Evolutionary conservation across 495 filamentous ascomycete species (phyloP), one percentile per base, ranked within the genome.

Genomic region (Sporormia fimetaria): DNA sequence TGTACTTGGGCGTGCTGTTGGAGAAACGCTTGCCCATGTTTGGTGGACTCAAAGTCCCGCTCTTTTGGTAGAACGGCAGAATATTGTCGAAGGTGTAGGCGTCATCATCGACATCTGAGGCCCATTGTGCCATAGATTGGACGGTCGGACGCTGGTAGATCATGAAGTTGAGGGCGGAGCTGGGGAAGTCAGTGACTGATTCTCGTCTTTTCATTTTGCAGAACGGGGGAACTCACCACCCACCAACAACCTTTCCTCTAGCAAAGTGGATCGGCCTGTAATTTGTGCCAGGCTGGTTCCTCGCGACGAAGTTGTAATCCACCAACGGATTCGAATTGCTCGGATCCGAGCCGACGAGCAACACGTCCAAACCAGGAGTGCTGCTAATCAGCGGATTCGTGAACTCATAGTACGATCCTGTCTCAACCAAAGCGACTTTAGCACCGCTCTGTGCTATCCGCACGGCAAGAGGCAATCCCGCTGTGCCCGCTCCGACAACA

Each of bases 51-150:
- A 57, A 47, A 3, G 54, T 57, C 11, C 56, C 33, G 26, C 55
- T 58, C 42, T 65, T 64, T 25, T 62, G 42, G 42, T 68, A 71
- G 52, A 61, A 71, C 4, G 51, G 60, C 4, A 65, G 55, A 25
- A 68, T 44, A 10, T 62, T 63, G 3, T 60, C 50, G 44, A 58
- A 72, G 2, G 46, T 55, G 57, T 71, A 75, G 32, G 59, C 57
- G 3, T 52, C 20, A 52, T 72, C 64, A 1, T 63, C 69, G 23
- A 61, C 57, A 3, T 61, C 18, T 6, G 63, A 59, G 17, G 62
- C 67, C 68, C 70, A 74, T 14, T 54, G 46, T 71, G 49, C 35
- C 67, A 69, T 12, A 67, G 58, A 6, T 57, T 58, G 29, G 31
- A 52, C 0, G 61, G n/a, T 64, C 9, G 58, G 57, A 3, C 62